Evolutionary conservation across 176 grass and related monocot species (phyloP), one percentile per base, ranked within the genome.

Genomic region (Carex kokanica): DNA sequence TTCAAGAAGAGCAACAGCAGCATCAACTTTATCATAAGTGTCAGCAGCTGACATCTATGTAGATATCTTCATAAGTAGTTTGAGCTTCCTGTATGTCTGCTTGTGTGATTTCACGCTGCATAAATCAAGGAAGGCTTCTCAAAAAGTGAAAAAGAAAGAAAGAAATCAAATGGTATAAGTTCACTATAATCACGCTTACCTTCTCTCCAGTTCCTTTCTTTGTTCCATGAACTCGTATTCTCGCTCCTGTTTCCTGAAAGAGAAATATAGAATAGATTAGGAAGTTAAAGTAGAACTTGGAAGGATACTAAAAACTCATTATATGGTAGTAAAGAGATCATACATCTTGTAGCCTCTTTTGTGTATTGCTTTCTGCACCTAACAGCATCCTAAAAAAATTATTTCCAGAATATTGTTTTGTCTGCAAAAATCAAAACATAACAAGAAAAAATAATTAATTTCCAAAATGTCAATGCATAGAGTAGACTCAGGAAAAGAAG

Each of bases 21-120:
- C 83, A 83, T 98, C 95, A 60, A 94, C 78, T 94, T 98, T 98
- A 80, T 94, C 92, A 84, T 98, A 90, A 63, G 92, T 90, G 41
- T 94, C 95, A 59, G 95, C 90, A n/a, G 38, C 82, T 89, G 59
- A 98, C 89, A 82, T 91, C 89, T 14, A 98, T 86, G 31, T 91
- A 81, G 71, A 98, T 66, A 55, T 94, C 95, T 85, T 93, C 90
- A 88, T 93, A 98, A 55, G 79, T 79, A 93, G 45, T 85, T 82
- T 80, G 81, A 6, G 32, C 88, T 86, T 93, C 92, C 86, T 85
- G 80, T 93, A 90, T 81, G 71, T 93, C 92, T 71, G 85, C 41
- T 63, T 90, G 87, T 43, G 84, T 83, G 82, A 98, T 88, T 90
- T 98, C 92, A 66, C 24, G 75, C 95, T 98, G 64, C 62, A 88